Percentiles rank a stretch among this genome's conserved stretches.
phyloP scores from a whole-genome alignment of 2,329 filamentous ascomycete genomes.

The Aspergillus sp. region DNA sequence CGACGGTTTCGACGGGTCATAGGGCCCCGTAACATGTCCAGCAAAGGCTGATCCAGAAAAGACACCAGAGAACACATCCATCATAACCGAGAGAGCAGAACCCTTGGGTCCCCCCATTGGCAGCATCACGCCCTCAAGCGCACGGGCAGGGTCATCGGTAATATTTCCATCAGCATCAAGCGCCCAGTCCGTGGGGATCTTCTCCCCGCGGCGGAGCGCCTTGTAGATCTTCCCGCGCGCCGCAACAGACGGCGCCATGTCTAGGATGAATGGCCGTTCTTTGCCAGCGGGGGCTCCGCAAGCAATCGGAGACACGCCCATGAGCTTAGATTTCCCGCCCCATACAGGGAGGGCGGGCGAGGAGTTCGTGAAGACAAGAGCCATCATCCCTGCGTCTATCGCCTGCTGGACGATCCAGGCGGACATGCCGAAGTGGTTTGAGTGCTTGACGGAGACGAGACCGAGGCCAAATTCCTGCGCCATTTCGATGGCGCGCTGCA shows the following conservation, averaged over 20 bases:
- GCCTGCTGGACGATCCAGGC: slow-evolving; percentile 80
- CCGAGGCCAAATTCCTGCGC: slow-evolving; percentile 68
- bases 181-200: slow-evolving; percentile 63
- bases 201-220: slow-evolving; percentile 42
- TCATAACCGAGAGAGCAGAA: slow-evolving; percentile 75
- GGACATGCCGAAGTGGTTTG: slow-evolving; percentile 81
- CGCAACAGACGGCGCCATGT: slow-evolving; percentile 49
- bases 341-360: slow-evolving; percentile 71
- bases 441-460: slow-evolving; percentile 72
- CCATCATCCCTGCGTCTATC: slow-evolving; percentile 69
- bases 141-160: slow-evolving; percentile 71
- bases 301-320: slow-evolving; percentile 72
- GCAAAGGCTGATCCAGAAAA: slow-evolving; percentile 77
- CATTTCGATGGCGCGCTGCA: slow-evolving; percentile 66
- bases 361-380: slow-evolving; percentile 69
- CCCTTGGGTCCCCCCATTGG: slow-evolving; percentile 86
- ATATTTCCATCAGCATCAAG: slow-evolving; percentile 67
- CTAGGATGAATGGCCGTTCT: slow-evolving; percentile 57
- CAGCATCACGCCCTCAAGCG: slow-evolving; percentile 76
- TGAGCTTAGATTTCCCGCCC: slow-evolving; percentile 66
- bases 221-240: slow-evolving; percentile 49
- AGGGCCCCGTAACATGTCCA: slow-evolving; percentile 73
- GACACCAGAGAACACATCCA: slow-evolving; percentile 83
- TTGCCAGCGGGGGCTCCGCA: slow-evolving; percentile 70
- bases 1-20: slow-evolving; percentile 67